A percentile compares a stretch with the other conserved stretches of the same genome.
phyloP scores from a whole-genome alignment of 1,139 yeast genomes.

The Nakaseomyces bracarensis region DNA sequence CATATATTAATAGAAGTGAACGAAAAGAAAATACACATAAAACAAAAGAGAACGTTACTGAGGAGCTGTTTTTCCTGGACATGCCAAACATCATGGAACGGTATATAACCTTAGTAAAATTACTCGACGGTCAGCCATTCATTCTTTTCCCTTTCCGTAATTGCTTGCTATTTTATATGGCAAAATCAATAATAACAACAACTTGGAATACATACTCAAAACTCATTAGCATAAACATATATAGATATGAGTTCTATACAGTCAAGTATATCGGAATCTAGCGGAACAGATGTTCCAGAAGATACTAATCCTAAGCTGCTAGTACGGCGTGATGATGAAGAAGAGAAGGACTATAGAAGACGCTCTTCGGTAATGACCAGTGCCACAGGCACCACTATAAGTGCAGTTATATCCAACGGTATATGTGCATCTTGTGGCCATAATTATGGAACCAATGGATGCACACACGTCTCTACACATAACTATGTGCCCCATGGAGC shows the following conservation, averaged over 20 bases:
- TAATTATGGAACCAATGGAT: background rate
- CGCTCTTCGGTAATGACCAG: slow-evolving; percentile 6
- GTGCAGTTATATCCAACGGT: background rate
- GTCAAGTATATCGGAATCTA: slow-evolving; percentile 3
- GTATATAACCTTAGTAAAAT: no score
- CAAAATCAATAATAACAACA: no score
- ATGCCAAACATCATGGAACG: background rate
- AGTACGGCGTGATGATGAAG: slow-evolving; percentile 3
- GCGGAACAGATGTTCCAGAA: background rate
- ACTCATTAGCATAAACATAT: background rate
- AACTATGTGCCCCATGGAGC: background rate
- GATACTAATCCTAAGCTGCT: background rate
- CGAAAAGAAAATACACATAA: background rate
- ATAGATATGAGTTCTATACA: background rate
- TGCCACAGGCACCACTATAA: background rate
- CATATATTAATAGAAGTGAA: no score
- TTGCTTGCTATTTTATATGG: no score
- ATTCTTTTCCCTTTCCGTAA: no score
- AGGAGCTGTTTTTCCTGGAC: background rate
- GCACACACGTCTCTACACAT: background rate
- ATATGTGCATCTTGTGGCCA: slow-evolving; percentile 1
- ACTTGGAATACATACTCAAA: no score
- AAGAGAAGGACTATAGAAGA: background rate
- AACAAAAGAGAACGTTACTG: background rate
- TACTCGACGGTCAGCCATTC: no score